Evolutionary conservation across 2,329 filamentous ascomycete species (phyloP).

Genomic region (Paracoccidioides lutzii): DNA sequence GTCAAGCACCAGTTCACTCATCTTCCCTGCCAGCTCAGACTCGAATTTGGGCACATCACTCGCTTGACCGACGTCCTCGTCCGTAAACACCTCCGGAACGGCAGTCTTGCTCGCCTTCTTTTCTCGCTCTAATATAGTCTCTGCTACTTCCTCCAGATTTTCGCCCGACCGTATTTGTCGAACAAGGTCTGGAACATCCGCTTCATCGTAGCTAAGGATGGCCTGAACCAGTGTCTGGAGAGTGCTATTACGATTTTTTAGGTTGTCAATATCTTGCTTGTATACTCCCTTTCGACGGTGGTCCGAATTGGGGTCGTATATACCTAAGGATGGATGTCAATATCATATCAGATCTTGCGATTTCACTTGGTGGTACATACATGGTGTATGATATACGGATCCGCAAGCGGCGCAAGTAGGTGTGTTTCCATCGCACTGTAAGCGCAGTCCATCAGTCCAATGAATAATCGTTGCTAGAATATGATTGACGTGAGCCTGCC

Average conservation of each 20-base stretch:
- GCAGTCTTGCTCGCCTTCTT: constrained; percentile 30
- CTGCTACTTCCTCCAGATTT: constrained; percentile 51
- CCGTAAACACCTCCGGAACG: constrained; percentile 20
- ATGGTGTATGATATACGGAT: constrained; percentile 59
- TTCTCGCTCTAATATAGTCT: constrained; percentile 43
- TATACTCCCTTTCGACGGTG: constrained; percentile 95
- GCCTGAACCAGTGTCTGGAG: constrained; percentile 87
- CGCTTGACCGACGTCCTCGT: constrained; percentile 30
- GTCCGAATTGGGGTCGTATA: constrained; percentile 94
- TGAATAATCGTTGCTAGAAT: neutral
- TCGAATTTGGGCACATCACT: constrained; percentile 44
- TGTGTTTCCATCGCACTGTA: constrained; percentile 69
- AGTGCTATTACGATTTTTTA: constrained; percentile 77
- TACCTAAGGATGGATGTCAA: constrained; percentile 37
- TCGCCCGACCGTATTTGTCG: constrained; percentile 79
- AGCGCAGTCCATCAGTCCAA: neutral
- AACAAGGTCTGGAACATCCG: constrained; percentile 71
- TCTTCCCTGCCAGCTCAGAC: constrained; percentile 74
- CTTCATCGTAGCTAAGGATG: constrained; percentile 79
- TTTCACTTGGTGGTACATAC: constrained; percentile 14
- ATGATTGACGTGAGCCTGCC: neutral
- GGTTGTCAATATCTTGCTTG: constrained; percentile 77
- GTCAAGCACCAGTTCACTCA: constrained; percentile 80
- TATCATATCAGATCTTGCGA: neutral
- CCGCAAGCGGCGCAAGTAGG: constrained; percentile 92